A percentile compares a stretch with the other conserved stretches of the same genome.
Evolutionary conservation across 306 rosid genomes (phyloP).

Genomic region (Prunus armeniaca): DNA sequence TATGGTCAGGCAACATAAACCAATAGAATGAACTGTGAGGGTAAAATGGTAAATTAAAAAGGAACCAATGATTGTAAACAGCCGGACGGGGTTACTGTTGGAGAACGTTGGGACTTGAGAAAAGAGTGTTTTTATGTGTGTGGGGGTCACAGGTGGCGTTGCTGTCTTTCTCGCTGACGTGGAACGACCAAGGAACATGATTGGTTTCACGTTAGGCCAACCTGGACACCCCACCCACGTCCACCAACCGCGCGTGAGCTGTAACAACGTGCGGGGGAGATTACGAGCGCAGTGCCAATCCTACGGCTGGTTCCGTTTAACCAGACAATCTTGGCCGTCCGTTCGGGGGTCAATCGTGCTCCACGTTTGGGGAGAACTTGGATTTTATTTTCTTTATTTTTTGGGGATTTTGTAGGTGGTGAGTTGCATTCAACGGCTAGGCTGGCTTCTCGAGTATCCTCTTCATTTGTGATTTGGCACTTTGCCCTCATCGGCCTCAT

Average conservation of each 20-base stretch:
- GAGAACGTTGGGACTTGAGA: conserved; percentile 38
- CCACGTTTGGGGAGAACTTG: conserved; percentile 34
- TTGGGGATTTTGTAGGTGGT: conserved; percentile 46
- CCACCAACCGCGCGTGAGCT: conserved; percentile 65
- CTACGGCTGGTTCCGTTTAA: conserved; percentile 10
- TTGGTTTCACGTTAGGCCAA: conserved; percentile 56
- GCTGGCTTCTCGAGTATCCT: conserved; percentile 26
- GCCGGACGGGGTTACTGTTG: conserved; percentile 26
- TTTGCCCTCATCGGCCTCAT: background rate
- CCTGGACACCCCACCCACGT: conserved; percentile 43
- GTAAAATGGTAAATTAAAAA: conserved; percentile 27
- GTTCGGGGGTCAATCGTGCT: background rate
- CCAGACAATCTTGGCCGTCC: conserved; percentile 28
- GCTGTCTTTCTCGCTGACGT: conserved; percentile 35
- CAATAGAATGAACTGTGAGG: conserved; percentile 17
- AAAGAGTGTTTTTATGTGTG: background rate
- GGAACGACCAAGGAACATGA: conserved; percentile 55
- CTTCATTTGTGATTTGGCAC: conserved; percentile 14
- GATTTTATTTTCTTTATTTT: background rate
- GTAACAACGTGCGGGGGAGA: conserved; percentile 53
- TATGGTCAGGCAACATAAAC: background rate
- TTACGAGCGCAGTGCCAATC: conserved; percentile 11
- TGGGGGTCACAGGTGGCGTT: conserved; percentile 20
- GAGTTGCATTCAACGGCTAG: conserved; percentile 46
- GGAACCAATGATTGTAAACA: conserved; percentile 45